A percentile compares a stretch with the other conserved stretches of the same genome.
Evolutionary conservation across 2,329 filamentous ascomycete species (phyloP).

Genomic region (Neofusicoccum parvum): DNA sequence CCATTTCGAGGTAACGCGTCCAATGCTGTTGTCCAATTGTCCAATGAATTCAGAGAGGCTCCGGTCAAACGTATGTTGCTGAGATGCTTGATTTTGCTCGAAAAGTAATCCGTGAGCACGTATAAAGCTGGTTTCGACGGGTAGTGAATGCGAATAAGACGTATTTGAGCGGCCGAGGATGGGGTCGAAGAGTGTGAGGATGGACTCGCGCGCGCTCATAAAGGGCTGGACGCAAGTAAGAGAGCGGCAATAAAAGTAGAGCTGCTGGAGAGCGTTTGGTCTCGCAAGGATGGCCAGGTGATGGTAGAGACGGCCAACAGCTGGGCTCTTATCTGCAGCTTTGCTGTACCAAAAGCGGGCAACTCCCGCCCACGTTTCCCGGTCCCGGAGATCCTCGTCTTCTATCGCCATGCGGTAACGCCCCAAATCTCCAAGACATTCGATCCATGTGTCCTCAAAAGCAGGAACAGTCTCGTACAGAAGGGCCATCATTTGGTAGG

Average conservation of each 20-base stretch:
- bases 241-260: conserved; percentile 72
- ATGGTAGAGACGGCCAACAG: conserved; percentile 79
- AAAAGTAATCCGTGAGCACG: conserved; percentile 68
- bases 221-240: conserved; percentile 71
- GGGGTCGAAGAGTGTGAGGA: conserved; percentile 67
- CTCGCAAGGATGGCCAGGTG: conserved; percentile 80
- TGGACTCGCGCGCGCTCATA: conserved; percentile 66
- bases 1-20: conserved; percentile 54
- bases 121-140: conserved; percentile 64
- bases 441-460: conserved; percentile 90
- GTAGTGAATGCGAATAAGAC: conserved; percentile 35
- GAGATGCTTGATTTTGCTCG: conserved; percentile 41
- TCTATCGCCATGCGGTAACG: conserved; percentile 92
- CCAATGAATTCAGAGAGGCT: conserved; percentile 54
- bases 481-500: conserved; percentile 87
- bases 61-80: conserved; percentile 42
- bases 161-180: conserved; percentile 44
- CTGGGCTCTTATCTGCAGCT: conserved; percentile 75
- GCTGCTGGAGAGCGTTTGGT: conserved; percentile 68
- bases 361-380: conserved; percentile 80
- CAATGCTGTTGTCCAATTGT: conserved; percentile 61
- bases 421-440: conserved; percentile 84
- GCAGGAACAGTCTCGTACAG: conserved; percentile 81
- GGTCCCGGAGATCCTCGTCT: conserved; percentile 72
- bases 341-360: conserved; percentile 83